These are phyloP conservation scores for Neoboletus subvelutipes DNA, from an alignment of 768 basidiomycete genomes.

Conservation along the genomic window DNA sequence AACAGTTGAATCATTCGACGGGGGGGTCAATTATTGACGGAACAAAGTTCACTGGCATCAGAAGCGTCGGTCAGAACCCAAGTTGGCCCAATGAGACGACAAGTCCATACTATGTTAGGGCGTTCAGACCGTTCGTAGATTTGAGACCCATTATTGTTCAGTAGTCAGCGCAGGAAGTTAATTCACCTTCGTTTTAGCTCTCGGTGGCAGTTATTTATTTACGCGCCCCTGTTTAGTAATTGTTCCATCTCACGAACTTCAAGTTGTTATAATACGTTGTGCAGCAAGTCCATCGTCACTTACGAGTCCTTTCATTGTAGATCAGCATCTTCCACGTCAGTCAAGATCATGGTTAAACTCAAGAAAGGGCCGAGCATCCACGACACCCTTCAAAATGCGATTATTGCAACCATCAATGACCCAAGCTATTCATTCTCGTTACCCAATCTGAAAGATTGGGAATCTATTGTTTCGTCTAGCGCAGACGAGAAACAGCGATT, in stretches of 20 bases:
- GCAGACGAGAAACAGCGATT: slow-evolving; percentile 38
- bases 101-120: not conserved
- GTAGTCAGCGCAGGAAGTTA: not conserved
- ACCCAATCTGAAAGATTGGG: slow-evolving; percentile 30
- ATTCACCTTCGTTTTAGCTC: too few species aligned
- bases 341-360: slow-evolving; percentile 19
- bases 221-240: not conserved
- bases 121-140: not conserved
- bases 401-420: slow-evolving; percentile 30
- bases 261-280: not conserved
- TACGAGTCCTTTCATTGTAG: not conserved
- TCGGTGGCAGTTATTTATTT: slow-evolving; percentile 1
- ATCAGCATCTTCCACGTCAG: not conserved
- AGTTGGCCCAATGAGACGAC: not conserved
- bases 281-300: not conserved
- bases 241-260: not conserved
- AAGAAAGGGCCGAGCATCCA: slow-evolving; percentile 17
- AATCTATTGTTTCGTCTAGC: slow-evolving; percentile 27
- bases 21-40: too few species aligned
- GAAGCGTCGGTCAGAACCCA: not conserved
- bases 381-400: slow-evolving; percentile 19
- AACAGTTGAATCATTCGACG: too few species aligned
- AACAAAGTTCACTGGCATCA: not conserved
- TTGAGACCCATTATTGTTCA: not conserved
- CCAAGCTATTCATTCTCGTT: slow-evolving; percentile 28